Evolutionary conservation across 1,284 basidiomycete genomes (phyloP).

Genomic region (Ustilago curta): DNA sequence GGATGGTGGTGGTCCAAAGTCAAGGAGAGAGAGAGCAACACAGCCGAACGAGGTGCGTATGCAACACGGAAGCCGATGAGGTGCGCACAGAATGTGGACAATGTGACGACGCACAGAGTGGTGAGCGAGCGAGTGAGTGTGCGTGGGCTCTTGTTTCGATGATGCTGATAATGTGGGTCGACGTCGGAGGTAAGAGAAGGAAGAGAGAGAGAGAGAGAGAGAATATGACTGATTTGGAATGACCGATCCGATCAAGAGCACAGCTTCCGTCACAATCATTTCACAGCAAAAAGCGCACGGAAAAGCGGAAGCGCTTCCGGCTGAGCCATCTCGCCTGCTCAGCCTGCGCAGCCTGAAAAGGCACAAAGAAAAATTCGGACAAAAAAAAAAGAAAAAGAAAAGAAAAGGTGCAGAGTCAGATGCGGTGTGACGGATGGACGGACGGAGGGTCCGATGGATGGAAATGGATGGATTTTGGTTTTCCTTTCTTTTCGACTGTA

Average conservation of each 20-base stretch:
- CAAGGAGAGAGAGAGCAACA: not conserved
- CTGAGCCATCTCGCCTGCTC: not conserved
- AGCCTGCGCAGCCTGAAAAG: too few relatives aligned
- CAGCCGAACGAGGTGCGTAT: not conserved
- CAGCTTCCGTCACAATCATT: constrained; percentile 3
- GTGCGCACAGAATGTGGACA: not conserved
- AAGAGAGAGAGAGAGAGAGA: not conserved
- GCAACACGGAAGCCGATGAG: not conserved
- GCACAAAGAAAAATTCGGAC: too few relatives aligned
- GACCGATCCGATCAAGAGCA: constrained; percentile 8
- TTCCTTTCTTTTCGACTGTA: not conserved
- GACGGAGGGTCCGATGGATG: too few relatives aligned
- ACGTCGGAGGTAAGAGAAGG: not conserved
- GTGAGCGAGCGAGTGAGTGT: not conserved
- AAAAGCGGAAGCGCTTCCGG: not conserved
- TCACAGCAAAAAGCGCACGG: not conserved
- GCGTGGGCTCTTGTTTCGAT: not conserved
- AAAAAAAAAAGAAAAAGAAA: too few relatives aligned
- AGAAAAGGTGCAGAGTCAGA: not conserved
- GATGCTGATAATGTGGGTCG: constrained; percentile 4
- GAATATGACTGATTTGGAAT: not conserved
- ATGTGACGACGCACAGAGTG: too few relatives aligned
- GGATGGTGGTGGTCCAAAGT: not conserved
- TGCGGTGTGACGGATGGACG: constrained; percentile 9
- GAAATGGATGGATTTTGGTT: not conserved